Evolutionary conservation across 1,284 basidiomycete species (phyloP).

Genomic region (Ustilago esculenta): DNA sequence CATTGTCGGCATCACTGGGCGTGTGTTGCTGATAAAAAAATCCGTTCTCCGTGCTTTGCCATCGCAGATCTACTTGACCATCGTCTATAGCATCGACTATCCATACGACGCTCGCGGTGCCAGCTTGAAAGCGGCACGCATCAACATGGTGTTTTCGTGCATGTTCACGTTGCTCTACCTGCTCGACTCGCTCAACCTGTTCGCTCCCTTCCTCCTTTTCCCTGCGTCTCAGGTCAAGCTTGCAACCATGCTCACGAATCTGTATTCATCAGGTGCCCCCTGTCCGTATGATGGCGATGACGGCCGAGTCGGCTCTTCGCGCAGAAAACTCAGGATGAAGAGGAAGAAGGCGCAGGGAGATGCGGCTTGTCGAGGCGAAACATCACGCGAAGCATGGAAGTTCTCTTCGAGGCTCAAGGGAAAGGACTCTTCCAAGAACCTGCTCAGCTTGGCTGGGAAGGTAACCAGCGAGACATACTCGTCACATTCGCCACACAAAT

Average conservation of each 20-base stretch:
- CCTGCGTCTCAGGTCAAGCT: conserved; percentile 28
- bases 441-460: not conserved
- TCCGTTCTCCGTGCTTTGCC: not conserved
- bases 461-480: conserved; percentile 11
- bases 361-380: not conserved
- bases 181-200: conserved; percentile 29
- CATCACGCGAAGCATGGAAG: not conserved
- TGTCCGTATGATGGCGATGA: too few relatives aligned
- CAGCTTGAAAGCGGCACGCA: not conserved
- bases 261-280: not conserved
- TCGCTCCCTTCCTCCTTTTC: conserved; percentile 35
- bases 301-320: too few relatives aligned
- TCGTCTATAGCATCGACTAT: conserved; percentile 1
- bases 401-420: not conserved
- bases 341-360: not conserved
- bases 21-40: not conserved
- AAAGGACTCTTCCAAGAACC: not conserved
- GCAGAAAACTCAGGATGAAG: too few relatives aligned
- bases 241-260: conserved; percentile 16
- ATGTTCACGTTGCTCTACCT: conserved; percentile 29
- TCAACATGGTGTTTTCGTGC: conserved; percentile 8
- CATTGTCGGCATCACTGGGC: not conserved
- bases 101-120: conserved; percentile 6
- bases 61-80: conserved; percentile 3
- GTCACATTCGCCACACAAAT: not conserved